Evolutionary conservation across 768 basidiomycete species (phyloP).

Genomic region (Royoungia palumana): DNA sequence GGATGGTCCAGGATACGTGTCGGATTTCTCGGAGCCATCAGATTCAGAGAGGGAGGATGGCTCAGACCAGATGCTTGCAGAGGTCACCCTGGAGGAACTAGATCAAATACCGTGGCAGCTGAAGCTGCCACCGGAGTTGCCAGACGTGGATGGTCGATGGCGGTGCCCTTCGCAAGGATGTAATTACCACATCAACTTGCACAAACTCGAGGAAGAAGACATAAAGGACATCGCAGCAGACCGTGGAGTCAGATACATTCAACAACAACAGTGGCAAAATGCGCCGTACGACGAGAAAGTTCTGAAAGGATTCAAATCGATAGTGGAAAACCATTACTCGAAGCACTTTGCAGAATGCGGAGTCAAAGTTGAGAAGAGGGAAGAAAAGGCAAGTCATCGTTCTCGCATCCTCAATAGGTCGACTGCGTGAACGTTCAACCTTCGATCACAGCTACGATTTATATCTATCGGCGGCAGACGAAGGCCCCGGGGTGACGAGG

Average conservation of each 20-base stretch:
- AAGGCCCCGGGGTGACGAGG: neutral
- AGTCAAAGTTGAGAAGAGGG: conserved; percentile 10
- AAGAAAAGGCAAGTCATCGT: conserved; percentile 18
- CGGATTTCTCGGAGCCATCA: conserved; percentile 57
- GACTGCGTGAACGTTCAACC: neutral
- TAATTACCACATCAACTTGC: conserved; percentile 44
- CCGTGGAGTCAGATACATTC: conserved; percentile 20
- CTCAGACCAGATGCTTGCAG: conserved; percentile 21
- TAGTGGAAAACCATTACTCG: conserved; percentile 28
- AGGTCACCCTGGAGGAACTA: conserved; percentile 23
- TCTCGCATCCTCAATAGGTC: neutral
- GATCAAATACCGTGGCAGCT: conserved; percentile 37
- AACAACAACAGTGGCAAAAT: conserved; percentile 35
- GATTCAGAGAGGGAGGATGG: conserved; percentile 40
- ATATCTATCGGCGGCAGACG: conserved; percentile 4
- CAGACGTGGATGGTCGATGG: conserved; percentile 48
- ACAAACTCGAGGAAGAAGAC: conserved; percentile 37
- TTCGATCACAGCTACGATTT: conserved; percentile 12
- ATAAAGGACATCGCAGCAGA: conserved; percentile 21
- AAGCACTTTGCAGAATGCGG: conserved; percentile 22
- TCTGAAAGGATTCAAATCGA: conserved; percentile 20
- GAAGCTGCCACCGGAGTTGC: conserved; percentile 37
- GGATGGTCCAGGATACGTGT: conserved; percentile 41
- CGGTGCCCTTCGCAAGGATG: conserved; percentile 47
- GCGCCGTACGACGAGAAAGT: conserved; percentile 29